phyloP scores from a whole-genome alignment of 257 asterid genomes.

The Solanum medicagineum region DNA sequence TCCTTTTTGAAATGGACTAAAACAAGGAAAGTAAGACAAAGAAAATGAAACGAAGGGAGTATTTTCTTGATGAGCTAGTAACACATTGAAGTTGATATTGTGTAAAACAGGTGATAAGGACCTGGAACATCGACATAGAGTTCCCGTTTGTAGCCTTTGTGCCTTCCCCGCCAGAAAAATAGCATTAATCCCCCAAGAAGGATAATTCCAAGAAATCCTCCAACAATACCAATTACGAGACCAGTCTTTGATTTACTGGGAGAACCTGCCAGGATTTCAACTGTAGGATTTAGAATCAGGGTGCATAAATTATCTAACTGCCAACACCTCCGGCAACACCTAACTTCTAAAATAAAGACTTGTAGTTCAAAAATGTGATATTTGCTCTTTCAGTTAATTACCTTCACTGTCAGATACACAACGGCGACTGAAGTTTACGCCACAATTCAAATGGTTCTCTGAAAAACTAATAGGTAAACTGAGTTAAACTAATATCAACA shows the following conservation, averaged over 20 bases:
- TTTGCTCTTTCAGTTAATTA: constrained; percentile 19
- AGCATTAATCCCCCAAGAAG: constrained; percentile 48
- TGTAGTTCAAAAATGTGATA: not conserved
- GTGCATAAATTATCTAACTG: not conserved
- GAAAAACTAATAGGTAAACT: constrained; percentile 56
- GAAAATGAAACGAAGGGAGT: not conserved
- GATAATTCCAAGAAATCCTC: constrained; percentile 44
- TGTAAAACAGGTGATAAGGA: constrained; percentile 11
- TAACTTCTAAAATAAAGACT: not conserved
- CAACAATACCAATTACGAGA: constrained; percentile 51
- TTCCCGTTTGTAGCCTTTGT: constrained; percentile 54
- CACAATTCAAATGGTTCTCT: constrained; percentile 77
- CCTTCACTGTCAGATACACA: constrained; percentile 67
- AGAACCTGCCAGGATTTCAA: constrained; percentile 33
- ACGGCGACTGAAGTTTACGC: constrained; percentile 25
- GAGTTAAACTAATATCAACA: constrained; percentile 12
- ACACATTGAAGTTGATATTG: not conserved
- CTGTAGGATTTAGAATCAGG: not conserved
- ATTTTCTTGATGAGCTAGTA: not conserved
- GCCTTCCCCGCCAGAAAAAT: constrained; percentile 46
- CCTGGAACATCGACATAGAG: constrained; percentile 89
- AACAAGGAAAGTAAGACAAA: not conserved
- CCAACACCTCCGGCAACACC: not conserved
- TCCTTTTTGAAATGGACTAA: not conserved
- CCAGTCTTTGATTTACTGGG: constrained; percentile 54